Base-by-base conservation (phyloP, 2,329 filamentous ascomycete genomes). In the Alternaria sp. region DNA sequence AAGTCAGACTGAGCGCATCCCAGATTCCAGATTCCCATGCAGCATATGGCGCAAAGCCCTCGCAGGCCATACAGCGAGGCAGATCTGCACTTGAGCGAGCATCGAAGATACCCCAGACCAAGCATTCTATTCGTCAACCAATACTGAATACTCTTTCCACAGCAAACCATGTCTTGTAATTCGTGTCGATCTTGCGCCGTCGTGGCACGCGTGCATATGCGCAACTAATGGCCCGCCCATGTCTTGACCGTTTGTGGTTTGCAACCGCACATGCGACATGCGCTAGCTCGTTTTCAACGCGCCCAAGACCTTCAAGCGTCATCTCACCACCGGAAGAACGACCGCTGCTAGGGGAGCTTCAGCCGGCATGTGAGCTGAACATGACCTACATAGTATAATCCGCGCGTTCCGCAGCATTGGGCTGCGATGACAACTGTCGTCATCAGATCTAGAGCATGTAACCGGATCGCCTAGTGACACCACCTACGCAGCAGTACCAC, bases 61-160 rank as follows among this genome's bases (percentile, higher is more conserved):
- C 49, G 52, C 61, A 28, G 14, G 36, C 54, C 31, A 53, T 34
- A 58, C 39, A 17, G 50, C 29, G 37, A 54, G 45, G 53, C 46
- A 42, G 45, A 56, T 58, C 55, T 51, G 58, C 60, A 50, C 37
- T 60, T 51, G 48, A 61, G 56, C 51, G 53, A 56, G 62, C 65
- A 64, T 67, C 57, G 57, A 68, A 59, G 67, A 71, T 71, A 71
- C 69, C 68, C 63, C 56, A 58, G 60, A 61, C 55, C 51, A 61
- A 64, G 60, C 60, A 64, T 63, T 51, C 41, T 58, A 69, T 63
- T 64, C 55, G 62, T 63, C 66, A 63, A 60, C 48, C 54, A 55
- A 40, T 51, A 55, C 52, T 60, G 51, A 55, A 40, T 51, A 55
- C 52, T 60, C 59, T 34, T 41, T 52, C 44, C 31, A 56, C 58